Evolutionary conservation across 306 rosid genomes (phyloP), one percentile per base, ranked within the genome.

Genomic region (Notholithocarpus densiflorus): DNA sequence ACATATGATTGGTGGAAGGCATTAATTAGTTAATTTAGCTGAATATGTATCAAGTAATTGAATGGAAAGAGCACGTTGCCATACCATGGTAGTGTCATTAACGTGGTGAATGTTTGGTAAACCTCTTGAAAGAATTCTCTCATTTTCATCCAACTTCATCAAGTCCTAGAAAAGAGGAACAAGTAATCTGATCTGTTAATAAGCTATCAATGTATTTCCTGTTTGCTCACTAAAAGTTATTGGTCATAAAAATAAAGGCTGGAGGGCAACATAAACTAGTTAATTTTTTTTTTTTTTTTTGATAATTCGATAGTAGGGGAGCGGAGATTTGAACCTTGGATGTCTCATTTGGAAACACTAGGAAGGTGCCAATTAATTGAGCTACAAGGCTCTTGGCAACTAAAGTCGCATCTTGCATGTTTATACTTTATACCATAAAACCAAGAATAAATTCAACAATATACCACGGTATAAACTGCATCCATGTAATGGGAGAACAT

Each of bases 111-210:
- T 75, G 81, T 79, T 83, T 19, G 92, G 95, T 77, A 83, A 79
- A 73, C 75, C 72, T 80, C 96, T 86, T 10, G 97, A 79, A 45
- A 89, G 97, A 74, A 90, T 76, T 89, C 89, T 85, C 79, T 83
- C 90, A 45, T 86, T 91, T 81, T 92, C 94, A 84, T 91, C 98
- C 79, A 95, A 90, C 83, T 80, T 82, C 98, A 92, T 92, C 91
- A 91, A 85, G 60, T 90, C 97, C 98, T 95, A 85, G 74, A 82
- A 85, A 68, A 56, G 78, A 60, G 20, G 26, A 59, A 71, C 40
- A 72, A 19, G 15, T 54, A 60, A 72, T 64, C 73, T 73, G 66
- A 26, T 78, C 75, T 21, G 48, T 57, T 15, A 59, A 48, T 61
- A 76, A 76, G 66, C 51, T 57, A 76, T 71, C 73, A 73, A 55